Evolutionary conservation across 164 flowering plant species (phyloP), one percentile per base, ranked within the genome.

Genomic region (Euptelea pleiosperma): DNA sequence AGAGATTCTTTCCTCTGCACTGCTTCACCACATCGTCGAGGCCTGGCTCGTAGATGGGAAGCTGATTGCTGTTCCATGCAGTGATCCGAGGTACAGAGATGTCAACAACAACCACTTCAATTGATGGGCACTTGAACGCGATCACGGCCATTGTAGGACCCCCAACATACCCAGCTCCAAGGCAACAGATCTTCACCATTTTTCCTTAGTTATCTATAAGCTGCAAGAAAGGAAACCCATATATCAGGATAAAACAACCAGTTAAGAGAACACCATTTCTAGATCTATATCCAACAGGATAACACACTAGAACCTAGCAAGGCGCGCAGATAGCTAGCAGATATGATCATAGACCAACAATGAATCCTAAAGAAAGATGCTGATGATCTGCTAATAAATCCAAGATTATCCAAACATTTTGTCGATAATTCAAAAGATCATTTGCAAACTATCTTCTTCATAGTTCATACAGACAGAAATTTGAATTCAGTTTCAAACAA

Each of bases 111-210:
- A 71, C 81, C 0, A 82, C 87, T 49, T 76, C 74, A 60, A 82
- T 73, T 1, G 51, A 37, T 0, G 85, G 82, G 73, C 88, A 80
- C 69, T 80, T 83, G n/a, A 71, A 62, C 1, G 85, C 88, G 58
- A 83, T 83, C 53, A 80, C 85, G 22, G 84, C 84, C 84, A 82
- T 82, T 4, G 86, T 82, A 5, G 86, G 83, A 5, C 86, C 86
- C 4, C 84, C 86, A 3, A 82, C 83, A 72, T 79, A 82, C 7
- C 86, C 83, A 57, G 86, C 86, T 60, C 86, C 86, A 60, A 82
- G 77, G 69, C 82, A 82, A 19, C 84, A 82, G 57, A 82, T 80
- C 75, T 82, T 82, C 79, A 82, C 82, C 82, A 80, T 82, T 54
- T 66, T 73, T 18, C n/a, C 15, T 29, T 24, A n/a, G 53, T 45